phyloP scores from a whole-genome alignment of 371 early-diverging fungal genomes.

The Mortierella sp. region DNA sequence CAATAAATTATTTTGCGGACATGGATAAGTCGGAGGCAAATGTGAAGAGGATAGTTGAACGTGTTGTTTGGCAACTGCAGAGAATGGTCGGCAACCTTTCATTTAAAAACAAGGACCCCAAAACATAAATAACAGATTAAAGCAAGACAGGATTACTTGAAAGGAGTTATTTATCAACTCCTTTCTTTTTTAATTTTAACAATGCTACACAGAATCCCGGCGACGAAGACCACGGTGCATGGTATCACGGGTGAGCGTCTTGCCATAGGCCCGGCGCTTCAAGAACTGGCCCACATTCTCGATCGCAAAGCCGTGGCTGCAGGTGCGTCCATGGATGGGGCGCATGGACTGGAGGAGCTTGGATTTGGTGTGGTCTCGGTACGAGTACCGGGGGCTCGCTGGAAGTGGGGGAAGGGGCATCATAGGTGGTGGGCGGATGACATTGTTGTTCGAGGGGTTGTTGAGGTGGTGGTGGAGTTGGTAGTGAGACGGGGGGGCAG shows the following conservation, averaged over 20 bases:
- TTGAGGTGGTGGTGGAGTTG: conserved; percentile 2
- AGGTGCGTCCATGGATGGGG: conserved; percentile 27
- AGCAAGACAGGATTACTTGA: no score
- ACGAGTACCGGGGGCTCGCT: conserved; percentile 15
- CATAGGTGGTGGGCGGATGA: conserved; percentile 27
- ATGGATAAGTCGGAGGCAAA: no score
- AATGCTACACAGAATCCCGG: conserved; percentile 31
- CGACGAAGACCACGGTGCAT: conserved; percentile 40
- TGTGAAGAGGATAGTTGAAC: no score
- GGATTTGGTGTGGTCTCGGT: conserved; percentile 41
- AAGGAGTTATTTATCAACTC: neutral
- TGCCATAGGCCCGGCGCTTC: conserved; percentile 36
- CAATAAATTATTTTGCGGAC: no score
- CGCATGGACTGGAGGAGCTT: conserved; percentile 30
- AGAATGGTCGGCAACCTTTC: no score
- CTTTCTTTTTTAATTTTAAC: neutral
- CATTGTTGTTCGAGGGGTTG: neutral
- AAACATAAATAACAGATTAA: no score
- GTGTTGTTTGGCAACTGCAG: no score
- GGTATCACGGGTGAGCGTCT: conserved; percentile 30
- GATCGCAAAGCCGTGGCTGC: conserved; percentile 47
- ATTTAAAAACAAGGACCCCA: no score
- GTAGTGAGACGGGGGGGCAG: neutral
- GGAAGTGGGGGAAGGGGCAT: conserved; percentile 47
- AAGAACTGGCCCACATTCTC: conserved; percentile 39